Conservation (phyloP, 768 basidiomycete genomes). For the Trametes sanguinea region DNA sequence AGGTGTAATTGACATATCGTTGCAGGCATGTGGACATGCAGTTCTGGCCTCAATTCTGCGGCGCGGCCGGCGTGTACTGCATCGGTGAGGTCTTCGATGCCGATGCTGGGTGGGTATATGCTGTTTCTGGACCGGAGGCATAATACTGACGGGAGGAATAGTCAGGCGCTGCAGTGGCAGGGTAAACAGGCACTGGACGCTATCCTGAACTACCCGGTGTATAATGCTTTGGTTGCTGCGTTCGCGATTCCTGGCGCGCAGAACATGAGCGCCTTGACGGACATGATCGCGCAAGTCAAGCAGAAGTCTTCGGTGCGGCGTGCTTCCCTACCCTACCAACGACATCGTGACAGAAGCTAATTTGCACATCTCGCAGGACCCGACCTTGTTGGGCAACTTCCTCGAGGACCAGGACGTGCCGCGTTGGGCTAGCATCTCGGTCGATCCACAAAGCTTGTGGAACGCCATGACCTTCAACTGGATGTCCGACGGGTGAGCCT, state of each 20-base stretch:
- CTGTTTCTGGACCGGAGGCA: not conserved
- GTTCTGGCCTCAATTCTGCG: constrained; percentile 79
- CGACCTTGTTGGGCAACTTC: constrained; percentile 65
- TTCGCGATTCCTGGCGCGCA: constrained; percentile 71
- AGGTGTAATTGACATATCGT: constrained; percentile 7
- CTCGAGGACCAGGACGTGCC: constrained; percentile 79
- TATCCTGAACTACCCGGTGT: constrained; percentile 72
- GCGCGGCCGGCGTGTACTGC: constrained; percentile 79
- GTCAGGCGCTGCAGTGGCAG: constrained; percentile 60
- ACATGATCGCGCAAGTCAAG: constrained; percentile 55
- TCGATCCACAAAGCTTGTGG: constrained; percentile 71
- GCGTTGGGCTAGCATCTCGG: constrained; percentile 71
- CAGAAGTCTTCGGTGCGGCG: constrained; percentile 46
- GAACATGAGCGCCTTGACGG: constrained; percentile 59
- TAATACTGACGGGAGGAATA: constrained; percentile 28
- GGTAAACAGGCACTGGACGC: constrained; percentile 64
- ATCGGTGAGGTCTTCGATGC: constrained; percentile 78
- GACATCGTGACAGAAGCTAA: not conserved
- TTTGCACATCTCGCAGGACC: constrained; percentile 28
- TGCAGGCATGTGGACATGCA: constrained; percentile 62
- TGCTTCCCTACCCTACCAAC: too few species aligned
- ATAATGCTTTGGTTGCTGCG: constrained; percentile 59
- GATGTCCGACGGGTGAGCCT: constrained; percentile 64
- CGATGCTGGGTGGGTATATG: constrained; percentile 46
- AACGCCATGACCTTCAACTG: constrained; percentile 77